phyloP scores from a whole-genome alignment of 2,329 filamentous ascomycete species.

The Aureobasidium leucospermi region DNA sequence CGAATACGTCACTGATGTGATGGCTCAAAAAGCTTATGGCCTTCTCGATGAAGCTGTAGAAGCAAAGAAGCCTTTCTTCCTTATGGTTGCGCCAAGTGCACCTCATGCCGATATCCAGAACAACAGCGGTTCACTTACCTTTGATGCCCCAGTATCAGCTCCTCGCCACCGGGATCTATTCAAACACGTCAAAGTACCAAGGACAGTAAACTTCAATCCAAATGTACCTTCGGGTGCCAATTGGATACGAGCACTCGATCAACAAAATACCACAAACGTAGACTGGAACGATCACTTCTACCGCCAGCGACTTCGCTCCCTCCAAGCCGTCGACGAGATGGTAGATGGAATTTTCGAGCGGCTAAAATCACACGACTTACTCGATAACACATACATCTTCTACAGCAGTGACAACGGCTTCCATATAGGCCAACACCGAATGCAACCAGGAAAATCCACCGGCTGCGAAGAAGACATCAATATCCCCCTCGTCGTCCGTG shows the following conservation, averaged over 20 bases:
- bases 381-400: slow-evolving; percentile 43
- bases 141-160: slow-evolving; percentile 50
- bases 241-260: slow-evolving; percentile 39
- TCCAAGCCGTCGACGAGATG: slow-evolving; percentile 50
- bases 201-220: slow-evolving; percentile 61
- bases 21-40: slow-evolving; percentile 50
- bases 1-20: slow-evolving; percentile 51
- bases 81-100: slow-evolving; percentile 58
- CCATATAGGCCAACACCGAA: slow-evolving; percentile 33
- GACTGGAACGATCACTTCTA: slow-evolving; percentile 49
- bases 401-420: slow-evolving; percentile 35
- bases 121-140: slow-evolving; percentile 27
- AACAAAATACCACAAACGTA: slow-evolving; percentile 40
- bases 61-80: slow-evolving; percentile 55
- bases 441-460: slow-evolving; percentile 34
- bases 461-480: slow-evolving; percentile 35
- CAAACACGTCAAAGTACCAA: slow-evolving; percentile 50
- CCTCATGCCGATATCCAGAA: slow-evolving; percentile 54
- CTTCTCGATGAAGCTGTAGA: slow-evolving; percentile 55
- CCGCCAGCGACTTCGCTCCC: slow-evolving; percentile 40
- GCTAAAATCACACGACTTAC: slow-evolving; percentile 34
- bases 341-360: slow-evolving; percentile 39
- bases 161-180: slow-evolving; percentile 58
- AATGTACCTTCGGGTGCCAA: slow-evolving; percentile 41
- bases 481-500: slow-evolving; percentile 33